Evolutionary conservation across 352 stramenopile genomes (phyloP), one percentile per base, ranked within the genome.

Genomic region (Pythium coloratum): DNA sequence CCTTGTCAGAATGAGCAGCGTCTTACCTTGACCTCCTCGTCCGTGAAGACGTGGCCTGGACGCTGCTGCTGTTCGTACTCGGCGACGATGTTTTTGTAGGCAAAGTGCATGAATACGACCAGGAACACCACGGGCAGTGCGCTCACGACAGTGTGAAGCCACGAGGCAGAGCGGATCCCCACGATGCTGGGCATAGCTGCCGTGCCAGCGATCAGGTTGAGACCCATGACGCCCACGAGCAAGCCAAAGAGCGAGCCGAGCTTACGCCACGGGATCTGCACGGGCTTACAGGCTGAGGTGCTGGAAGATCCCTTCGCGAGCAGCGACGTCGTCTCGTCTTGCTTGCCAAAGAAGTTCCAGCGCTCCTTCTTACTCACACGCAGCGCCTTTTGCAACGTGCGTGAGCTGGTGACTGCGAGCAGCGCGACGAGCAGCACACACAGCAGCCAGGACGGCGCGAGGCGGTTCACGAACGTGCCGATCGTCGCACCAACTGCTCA

Each of bases 141-240:
- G 26, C 77, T 64, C 4, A 94, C 65, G 42, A 94, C 55, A 65
- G 88, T 90, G 64, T 94, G 97, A 4, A 79, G 49, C 24, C 66
- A 73, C 8, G 89, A 95, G 30, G 82, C 86, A 63, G 91, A 96
- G 36, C 77, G 63, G 55, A 98, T 91, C 20, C 94, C 93, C 30
- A 98, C 36, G 12, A 95, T 92, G 65, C 82, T 96, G 24, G 85
- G 72, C 54, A 97, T 97, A 18, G 78, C 80, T 24, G 83, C 77
- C 46, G 90, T 91, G 44, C 94, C 95, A 59, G 96, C 93, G 30
- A 98, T 84, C 13, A 98, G 58, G 69, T 97, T 98, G 53, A 98
- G 88, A 1, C 81, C 54, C 2, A 98, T 71, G n/a, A 98, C 82
- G 50, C 96, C 75, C 20, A 89, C 62, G 64, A 98, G 98, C 47